Conservation (phyloP, 2,329 filamentous ascomycete genomes). For the Stemphylium lycopersici region DNA sequence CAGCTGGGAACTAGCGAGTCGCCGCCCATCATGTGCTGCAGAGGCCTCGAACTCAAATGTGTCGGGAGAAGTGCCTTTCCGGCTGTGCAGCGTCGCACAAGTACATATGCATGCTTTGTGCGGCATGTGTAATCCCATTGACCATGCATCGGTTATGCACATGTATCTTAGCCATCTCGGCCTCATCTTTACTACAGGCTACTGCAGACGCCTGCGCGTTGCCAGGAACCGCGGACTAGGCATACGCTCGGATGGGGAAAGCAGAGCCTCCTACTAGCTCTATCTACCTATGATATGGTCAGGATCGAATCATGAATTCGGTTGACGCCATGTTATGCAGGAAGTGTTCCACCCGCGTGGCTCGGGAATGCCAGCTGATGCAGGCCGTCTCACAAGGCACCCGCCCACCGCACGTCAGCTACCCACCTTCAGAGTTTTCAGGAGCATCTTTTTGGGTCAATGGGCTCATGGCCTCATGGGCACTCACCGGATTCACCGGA, state of each 20-base stretch:
- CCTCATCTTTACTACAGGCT: constrained; percentile 1
- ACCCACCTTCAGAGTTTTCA: constrained; percentile 33
- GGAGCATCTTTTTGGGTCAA: background rate
- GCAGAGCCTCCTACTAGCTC: constrained; percentile 40
- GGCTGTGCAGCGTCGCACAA: constrained; percentile 14
- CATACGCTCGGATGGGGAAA: constrained; percentile 44
- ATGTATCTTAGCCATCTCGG: background rate
- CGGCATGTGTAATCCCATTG: constrained; percentile 10
- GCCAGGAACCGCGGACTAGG: constrained; percentile 32
- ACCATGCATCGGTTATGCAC: background rate
- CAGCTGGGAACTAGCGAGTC: constrained; percentile 22
- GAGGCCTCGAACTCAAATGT: constrained; percentile 22
- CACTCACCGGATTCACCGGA: constrained; percentile 17
- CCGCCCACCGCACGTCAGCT: constrained; percentile 24
- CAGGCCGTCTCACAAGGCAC: constrained; percentile 28
- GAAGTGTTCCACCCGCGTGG: constrained; percentile 29
- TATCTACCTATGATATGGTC: constrained; percentile 15
- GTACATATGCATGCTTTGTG: constrained; percentile 1
- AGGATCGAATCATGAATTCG: constrained; percentile 25
- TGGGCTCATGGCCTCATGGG: constrained; percentile 7
- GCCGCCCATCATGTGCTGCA: constrained; percentile 24
- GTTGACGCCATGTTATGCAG: constrained; percentile 32
- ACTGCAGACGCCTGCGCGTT: constrained; percentile 19
- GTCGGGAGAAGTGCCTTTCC: constrained; percentile 13
- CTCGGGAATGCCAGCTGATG: constrained; percentile 42